Percentiles rank a stretch among this genome's conserved stretches.
phyloP scores from a whole-genome alignment of 2,329 filamentous ascomycete genomes.

The Fonsecaea erecta region DNA sequence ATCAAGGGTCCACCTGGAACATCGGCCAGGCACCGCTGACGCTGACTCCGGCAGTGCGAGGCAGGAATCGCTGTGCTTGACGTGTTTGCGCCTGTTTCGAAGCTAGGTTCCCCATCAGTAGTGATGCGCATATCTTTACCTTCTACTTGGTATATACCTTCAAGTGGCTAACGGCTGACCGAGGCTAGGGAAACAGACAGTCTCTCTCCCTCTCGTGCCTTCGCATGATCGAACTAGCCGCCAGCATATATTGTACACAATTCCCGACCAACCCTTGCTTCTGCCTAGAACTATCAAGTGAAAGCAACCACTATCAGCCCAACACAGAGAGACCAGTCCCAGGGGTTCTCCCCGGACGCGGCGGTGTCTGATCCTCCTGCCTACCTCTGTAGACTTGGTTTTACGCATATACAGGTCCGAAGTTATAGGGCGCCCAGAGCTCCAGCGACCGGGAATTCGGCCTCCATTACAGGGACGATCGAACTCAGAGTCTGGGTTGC shows the following conservation, averaged over 20 bases:
- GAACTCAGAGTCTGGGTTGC: not conserved
- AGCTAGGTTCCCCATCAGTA: not conserved
- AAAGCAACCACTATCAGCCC: not conserved
- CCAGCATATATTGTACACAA: not conserved
- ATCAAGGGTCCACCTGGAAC: slow-evolving; percentile 33
- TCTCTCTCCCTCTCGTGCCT: not conserved
- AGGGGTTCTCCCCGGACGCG: not conserved
- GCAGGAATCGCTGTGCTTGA: slow-evolving; percentile 6
- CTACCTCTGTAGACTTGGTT: not conserved
- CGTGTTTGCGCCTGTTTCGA: slow-evolving; percentile 4
- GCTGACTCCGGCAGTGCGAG: slow-evolving; percentile 21
- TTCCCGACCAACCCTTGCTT: not conserved
- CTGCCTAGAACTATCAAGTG: not conserved
- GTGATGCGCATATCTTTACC: no score
- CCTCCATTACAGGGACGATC: not conserved
- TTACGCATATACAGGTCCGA: not conserved
- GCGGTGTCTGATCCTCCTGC: not conserved
- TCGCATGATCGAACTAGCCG: not conserved
- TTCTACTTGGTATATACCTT: no score
- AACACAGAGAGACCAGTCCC: not conserved
- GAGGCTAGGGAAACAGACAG: not conserved
- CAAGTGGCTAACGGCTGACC: no score
- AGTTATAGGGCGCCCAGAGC: not conserved
- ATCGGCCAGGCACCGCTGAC: slow-evolving; percentile 34
- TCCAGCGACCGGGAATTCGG: not conserved